phyloP scores from a whole-genome alignment of 2,329 filamentous ascomycete species.

The Monosporascus sp. region DNA sequence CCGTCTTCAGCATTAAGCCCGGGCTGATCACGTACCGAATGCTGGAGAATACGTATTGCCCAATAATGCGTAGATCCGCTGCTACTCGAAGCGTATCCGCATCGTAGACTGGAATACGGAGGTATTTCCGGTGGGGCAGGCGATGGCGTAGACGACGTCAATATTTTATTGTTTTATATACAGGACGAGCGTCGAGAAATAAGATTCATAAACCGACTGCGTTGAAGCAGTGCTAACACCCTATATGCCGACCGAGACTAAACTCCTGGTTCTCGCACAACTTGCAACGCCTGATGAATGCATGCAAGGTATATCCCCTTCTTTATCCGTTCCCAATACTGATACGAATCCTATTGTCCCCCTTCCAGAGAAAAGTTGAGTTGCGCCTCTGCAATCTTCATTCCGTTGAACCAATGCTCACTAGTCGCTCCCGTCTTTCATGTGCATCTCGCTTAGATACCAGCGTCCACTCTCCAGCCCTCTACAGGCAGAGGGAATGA shows the following conservation, averaged over 20 bases:
- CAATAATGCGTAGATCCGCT: no score
- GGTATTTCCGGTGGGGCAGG: no score
- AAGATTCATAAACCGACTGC: conserved; percentile 20
- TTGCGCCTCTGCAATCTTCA: conserved; percentile 21
- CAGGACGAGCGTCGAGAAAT: not conserved
- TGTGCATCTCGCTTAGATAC: conserved; percentile 39
- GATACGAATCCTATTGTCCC: conserved; percentile 15
- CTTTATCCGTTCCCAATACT: conserved; percentile 16
- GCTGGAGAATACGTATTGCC: no score
- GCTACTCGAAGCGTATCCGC: no score
- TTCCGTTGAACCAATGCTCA: conserved; percentile 25
- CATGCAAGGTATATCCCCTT: conserved; percentile 22
- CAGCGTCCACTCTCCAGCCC: conserved; percentile 60
- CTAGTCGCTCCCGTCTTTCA: conserved; percentile 9
- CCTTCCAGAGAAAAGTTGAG: conserved; percentile 26
- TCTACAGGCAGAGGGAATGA: conserved; percentile 89
- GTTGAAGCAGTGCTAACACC: conserved; percentile 35
- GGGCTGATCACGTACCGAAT: not conserved
- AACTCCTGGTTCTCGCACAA: conserved; percentile 21
- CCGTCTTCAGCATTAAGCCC: not conserved
- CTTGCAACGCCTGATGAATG: conserved; percentile 31
- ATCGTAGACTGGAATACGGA: no score
- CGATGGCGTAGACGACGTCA: not conserved
- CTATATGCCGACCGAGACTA: conserved; percentile 17
- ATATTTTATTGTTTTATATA: not conserved